Evolutionary conservation across 2,329 filamentous ascomycete genomes (phyloP), one percentile per base, ranked within the genome.

Genomic region (Aspergillus sclerotialis): DNA sequence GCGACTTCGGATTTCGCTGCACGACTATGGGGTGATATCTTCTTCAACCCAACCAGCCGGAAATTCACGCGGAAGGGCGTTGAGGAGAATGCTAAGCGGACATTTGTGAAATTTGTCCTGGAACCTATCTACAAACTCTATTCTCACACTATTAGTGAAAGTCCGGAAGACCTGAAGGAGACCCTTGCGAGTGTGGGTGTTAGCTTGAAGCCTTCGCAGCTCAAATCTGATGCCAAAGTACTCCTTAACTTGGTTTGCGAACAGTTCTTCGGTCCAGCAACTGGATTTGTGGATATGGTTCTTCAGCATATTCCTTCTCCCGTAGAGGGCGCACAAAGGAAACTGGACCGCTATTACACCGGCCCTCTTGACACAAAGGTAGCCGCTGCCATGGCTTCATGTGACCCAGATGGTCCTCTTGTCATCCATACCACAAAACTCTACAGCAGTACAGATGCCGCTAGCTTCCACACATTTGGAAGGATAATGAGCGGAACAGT

Each of bases 111-210:
- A 61, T 98, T 96, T 58, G 76, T 98, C 17, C 70, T 98, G 30
- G 92, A 98, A 58, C 92, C 92, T 12, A 88, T 98, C 48, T 98
- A 98, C 74, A 98, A 98, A 63, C 73, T 98, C 27, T 96, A 90
- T 60, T 90, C 88, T 11, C 87, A 95, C 58, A 93, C 89, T 4
- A 86, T 98, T 53, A 93, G 88, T 55, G 84, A 93, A 56, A 90
- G 80, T 51, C 84, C 90, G 0, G 81, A 86, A 35, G 84, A 94
- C 49, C 68, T 98, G 39, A 88, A 84, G 53, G 73, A 74, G 30
- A 92, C 88, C 0, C 66, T 98, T 37, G 79, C 75, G 12, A 79
- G 78, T 13, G 70, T 98, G 7, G 87, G 88, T 9, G 94, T 98
- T 49, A 65, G 72, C 13, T 67, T 98, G 43, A 98, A 96, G 65